Percentiles rank a stretch among this genome's conserved stretches.
Conservation (phyloP, 371 early-diverging fungal genomes). For the Mortierella sp. region DNA sequence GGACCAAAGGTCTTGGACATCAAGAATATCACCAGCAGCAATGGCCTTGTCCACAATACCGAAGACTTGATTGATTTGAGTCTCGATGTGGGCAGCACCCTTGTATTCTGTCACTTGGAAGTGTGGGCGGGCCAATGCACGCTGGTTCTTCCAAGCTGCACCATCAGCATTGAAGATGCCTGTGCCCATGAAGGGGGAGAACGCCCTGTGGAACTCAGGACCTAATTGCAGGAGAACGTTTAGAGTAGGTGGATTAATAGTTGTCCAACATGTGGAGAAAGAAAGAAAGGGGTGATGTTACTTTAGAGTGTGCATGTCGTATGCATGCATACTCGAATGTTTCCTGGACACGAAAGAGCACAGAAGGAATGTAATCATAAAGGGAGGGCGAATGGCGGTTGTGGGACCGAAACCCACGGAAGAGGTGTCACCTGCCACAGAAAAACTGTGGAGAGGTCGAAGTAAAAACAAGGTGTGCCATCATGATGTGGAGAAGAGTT, state of each 20-base stretch:
- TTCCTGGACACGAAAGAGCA: too few relatives aligned
- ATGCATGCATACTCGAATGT: too few relatives aligned
- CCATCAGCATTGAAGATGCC: constrained; percentile 54
- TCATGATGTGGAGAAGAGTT: constrained; percentile 1
- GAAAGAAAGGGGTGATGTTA: constrained; percentile 19
- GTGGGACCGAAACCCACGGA: neutral
- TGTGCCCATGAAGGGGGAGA: constrained; percentile 54
- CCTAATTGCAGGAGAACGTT: constrained; percentile 13
- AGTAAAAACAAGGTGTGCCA: neutral
- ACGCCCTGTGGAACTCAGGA: constrained; percentile 44
- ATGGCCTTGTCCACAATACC: constrained; percentile 42
- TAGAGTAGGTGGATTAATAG: neutral
- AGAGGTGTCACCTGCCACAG: too few relatives aligned
- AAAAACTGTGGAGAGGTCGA: too few relatives aligned
- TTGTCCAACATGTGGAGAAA: neutral
- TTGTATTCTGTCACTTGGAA: constrained; percentile 55
- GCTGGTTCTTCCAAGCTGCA: constrained; percentile 53
- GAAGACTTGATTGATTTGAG: constrained; percentile 53
- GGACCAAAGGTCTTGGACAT: constrained; percentile 52
- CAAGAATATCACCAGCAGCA: constrained; percentile 30
- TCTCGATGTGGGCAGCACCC: constrained; percentile 54
- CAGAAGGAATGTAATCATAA: too few relatives aligned
- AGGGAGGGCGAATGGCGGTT: neutral
- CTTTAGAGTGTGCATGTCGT: constrained; percentile 29
- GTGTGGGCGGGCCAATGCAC: constrained; percentile 52